Percentiles rank a stretch among this genome's conserved stretches.
Evolutionary conservation across 2,329 filamentous ascomycete species (phyloP).

Genomic region (Kalmusia sp.): DNA sequence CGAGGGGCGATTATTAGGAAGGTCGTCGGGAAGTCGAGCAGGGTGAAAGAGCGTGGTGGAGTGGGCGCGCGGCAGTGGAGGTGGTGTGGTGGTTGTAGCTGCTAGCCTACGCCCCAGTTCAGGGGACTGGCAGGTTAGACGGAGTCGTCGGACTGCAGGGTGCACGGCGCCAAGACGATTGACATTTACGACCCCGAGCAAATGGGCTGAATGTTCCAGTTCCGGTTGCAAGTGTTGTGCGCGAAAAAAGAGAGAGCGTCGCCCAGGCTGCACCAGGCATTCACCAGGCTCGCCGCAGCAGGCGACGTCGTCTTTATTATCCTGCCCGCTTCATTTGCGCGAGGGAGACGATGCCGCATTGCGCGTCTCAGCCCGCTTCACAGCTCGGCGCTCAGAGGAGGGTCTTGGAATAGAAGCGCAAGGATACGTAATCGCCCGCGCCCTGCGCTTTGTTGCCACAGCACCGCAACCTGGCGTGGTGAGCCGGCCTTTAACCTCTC

Average conservation of each 20-base stretch:
- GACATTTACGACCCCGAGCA: not conserved
- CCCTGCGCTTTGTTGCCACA: conserved; percentile 25
- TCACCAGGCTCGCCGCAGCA: conserved; percentile 7
- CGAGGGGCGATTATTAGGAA: not conserved
- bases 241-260: not conserved
- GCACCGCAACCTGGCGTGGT: conserved; percentile 9
- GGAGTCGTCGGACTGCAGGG: conserved; percentile 1
- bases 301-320: not conserved
- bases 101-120: conserved; percentile 2
- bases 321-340: conserved; percentile 4
- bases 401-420: conserved; percentile 8
- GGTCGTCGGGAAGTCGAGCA: not conserved
- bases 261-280: not conserved
- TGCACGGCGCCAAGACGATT: conserved; percentile 6
- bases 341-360: conserved; percentile 4
- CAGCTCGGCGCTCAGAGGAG: not conserved
- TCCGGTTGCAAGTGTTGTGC: not conserved
- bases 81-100: not conserved
- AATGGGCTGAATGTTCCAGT: not conserved
- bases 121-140: conserved; percentile 2
- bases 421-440: conserved; percentile 18
- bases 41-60: conserved; percentile 8
- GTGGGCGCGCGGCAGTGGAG: conserved; percentile 5
- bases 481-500: not conserved
- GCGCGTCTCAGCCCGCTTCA: conserved; percentile 10